These are phyloP conservation scores for Paecilomyces dactylethromorphus DNA, from an alignment of 2,329 filamentous ascomycete genomes.

Conservation along the genomic window DNA sequence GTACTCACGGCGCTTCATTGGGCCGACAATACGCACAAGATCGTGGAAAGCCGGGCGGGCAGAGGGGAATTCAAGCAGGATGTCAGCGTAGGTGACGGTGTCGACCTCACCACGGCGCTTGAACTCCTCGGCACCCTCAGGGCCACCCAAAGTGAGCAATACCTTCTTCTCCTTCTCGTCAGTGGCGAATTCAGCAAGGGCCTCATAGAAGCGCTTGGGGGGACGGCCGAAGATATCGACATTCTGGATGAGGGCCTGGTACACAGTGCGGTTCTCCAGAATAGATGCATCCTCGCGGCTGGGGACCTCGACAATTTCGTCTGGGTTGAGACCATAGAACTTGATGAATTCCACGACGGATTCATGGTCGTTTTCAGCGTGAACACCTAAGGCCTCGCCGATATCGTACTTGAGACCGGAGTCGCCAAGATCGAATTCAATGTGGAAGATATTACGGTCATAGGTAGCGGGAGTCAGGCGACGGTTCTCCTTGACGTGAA, in stretches of 20 bases:
- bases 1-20: conserved; percentile 95
- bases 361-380: conserved; percentile 81
- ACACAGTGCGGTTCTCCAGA: conserved; percentile 83
- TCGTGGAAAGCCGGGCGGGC: conserved; percentile 85
- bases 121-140: conserved; percentile 80
- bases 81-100: conserved; percentile 82
- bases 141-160: conserved; percentile 67
- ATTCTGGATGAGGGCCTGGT: conserved; percentile 86
- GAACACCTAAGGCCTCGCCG: conserved; percentile 91
- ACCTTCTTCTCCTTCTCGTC: conserved; percentile 77
- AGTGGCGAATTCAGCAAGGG: conserved; percentile 75
- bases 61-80: conserved; percentile 82
- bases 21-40: conserved; percentile 76
- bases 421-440: conserved; percentile 90
- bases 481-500: conserved; percentile 91
- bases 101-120: conserved; percentile 89
- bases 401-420: conserved; percentile 95
- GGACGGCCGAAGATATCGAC: conserved; percentile 95
- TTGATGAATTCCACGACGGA: conserved; percentile 81
- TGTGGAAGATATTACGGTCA: conserved; percentile 99
- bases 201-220: conserved; percentile 96
- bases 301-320: conserved; percentile 85
- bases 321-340: conserved; percentile 76
- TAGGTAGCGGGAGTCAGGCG: conserved; percentile 82
- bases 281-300: conserved; percentile 69